Conservation (phyloP, 2,329 filamentous ascomycete species). For the Hypomyces perniciosus region DNA sequence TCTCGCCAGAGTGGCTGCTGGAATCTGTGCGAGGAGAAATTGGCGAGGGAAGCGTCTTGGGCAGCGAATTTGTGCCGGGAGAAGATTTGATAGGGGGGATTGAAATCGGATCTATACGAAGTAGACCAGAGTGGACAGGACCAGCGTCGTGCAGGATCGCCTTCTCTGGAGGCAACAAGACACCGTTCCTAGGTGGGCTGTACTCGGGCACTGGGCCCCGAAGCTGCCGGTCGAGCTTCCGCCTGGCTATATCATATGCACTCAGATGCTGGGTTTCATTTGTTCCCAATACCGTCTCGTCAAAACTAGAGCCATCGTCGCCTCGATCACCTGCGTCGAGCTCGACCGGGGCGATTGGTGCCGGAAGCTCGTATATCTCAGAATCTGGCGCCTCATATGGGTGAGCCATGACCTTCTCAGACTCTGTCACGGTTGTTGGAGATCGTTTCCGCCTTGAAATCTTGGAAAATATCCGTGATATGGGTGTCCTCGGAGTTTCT, state of each 20-base stretch:
- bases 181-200: slow-evolving; percentile 32
- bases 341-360: slow-evolving; percentile 40
- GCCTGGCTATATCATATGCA: slow-evolving; percentile 45
- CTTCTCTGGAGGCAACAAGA: slow-evolving; percentile 26
- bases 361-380: slow-evolving; percentile 48
- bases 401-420: slow-evolving; percentile 19
- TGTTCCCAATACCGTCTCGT: slow-evolving; percentile 36
- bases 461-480: slow-evolving; percentile 33
- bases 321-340: slow-evolving; percentile 36
- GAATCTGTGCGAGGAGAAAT: slow-evolving; percentile 42
- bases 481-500: slow-evolving; percentile 19
- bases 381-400: slow-evolving; percentile 35
- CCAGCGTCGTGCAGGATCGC: background rate
- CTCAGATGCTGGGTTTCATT: slow-evolving; percentile 35
- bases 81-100: slow-evolving; percentile 17
- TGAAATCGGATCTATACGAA: slow-evolving; percentile 8
- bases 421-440: slow-evolving; percentile 18
- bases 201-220: slow-evolving; percentile 46
- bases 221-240: slow-evolving; percentile 46
- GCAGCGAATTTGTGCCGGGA: slow-evolving; percentile 17
- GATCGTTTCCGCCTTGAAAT: slow-evolving; percentile 33
- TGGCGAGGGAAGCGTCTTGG: slow-evolving; percentile 40
- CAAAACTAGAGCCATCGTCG: slow-evolving; percentile 31
- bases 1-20: slow-evolving; percentile 31
- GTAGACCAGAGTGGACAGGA: slow-evolving; percentile 1